A percentile compares a stretch with the other conserved stretches of the same genome.
Evolutionary conservation across 2,329 filamentous ascomycete species (phyloP).

Genomic region (Aspergillus tanneri): DNA sequence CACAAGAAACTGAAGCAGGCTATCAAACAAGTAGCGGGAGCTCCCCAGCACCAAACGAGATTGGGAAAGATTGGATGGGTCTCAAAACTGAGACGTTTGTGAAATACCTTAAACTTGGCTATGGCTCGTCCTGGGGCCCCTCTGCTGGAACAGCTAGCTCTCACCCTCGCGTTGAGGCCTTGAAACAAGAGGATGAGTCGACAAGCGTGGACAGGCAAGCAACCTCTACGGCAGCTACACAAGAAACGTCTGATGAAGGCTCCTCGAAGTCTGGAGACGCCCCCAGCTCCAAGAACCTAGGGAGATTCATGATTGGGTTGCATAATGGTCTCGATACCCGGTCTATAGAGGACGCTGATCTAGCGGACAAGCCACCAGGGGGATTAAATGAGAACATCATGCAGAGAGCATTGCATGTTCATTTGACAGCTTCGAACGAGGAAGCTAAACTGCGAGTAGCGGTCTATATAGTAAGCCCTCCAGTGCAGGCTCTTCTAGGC

Average conservation of each 20-base stretch:
- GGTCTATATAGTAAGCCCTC: constrained; percentile 42
- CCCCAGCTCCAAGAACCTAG: constrained; percentile 27
- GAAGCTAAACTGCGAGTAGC: constrained; percentile 36
- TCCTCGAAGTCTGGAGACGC: constrained; percentile 7
- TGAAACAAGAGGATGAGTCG: constrained; percentile 21
- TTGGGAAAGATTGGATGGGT: constrained; percentile 27
- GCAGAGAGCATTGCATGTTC: constrained; percentile 38
- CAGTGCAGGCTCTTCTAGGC: background rate
- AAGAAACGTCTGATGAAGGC: constrained; percentile 1
- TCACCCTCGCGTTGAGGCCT: constrained; percentile 27
- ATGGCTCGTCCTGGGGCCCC: constrained; percentile 50
- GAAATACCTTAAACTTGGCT: constrained; percentile 52
- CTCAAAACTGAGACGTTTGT: constrained; percentile 48
- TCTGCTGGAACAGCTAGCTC: constrained; percentile 31
- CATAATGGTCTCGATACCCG: constrained; percentile 42
- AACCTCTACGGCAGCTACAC: background rate
- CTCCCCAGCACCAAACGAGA: constrained; percentile 20
- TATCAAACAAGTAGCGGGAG: constrained; percentile 17
- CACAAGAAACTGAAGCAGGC: constrained; percentile 4
- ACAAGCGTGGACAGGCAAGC: constrained; percentile 3
- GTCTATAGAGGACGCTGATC: constrained; percentile 27
- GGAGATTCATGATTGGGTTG: constrained; percentile 45
- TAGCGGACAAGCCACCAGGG: constrained; percentile 21
- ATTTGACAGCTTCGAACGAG: constrained; percentile 22
- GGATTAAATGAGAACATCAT: constrained; percentile 33